Evolutionary conservation across 257 asterid species (phyloP).

Genomic region (Solanum okadae): DNA sequence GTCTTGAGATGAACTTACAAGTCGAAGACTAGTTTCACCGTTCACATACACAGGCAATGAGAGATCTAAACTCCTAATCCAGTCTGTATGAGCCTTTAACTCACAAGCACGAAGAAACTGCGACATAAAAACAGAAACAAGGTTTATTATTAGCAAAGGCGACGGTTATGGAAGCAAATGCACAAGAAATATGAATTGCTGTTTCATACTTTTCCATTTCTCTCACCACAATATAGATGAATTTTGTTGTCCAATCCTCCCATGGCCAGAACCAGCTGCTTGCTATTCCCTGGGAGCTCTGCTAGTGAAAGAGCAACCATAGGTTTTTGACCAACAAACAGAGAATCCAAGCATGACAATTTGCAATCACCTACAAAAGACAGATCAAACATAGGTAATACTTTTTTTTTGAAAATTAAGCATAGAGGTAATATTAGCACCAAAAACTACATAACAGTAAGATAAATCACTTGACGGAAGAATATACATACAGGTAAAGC

Average conservation of each 20-base stretch:
- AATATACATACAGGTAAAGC: background rate
- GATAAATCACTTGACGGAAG: background rate
- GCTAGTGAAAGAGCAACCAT: slow-evolving; percentile 87
- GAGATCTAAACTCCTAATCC: slow-evolving; percentile 95
- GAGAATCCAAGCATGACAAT: slow-evolving; percentile 57
- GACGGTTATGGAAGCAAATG: background rate
- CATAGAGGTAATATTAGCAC: background rate
- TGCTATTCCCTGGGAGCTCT: slow-evolving; percentile 58
- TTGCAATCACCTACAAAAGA: slow-evolving; percentile 58
- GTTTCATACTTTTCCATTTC: slow-evolving; percentile 69
- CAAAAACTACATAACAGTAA: background rate
- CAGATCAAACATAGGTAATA: background rate
- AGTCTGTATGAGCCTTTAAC: slow-evolving; percentile 86
- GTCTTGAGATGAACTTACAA: slow-evolving; percentile 96
- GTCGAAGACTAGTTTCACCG: slow-evolving; percentile 49
- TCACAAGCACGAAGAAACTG: slow-evolving; percentile 85
- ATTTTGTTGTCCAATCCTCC: slow-evolving; percentile 95
- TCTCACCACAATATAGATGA: slow-evolving; percentile 71
- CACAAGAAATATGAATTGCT: slow-evolving; percentile 3
- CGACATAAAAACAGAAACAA: slow-evolving; percentile 6
- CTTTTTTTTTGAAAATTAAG: background rate
- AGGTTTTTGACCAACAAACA: slow-evolving; percentile 52
- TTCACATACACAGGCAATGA: slow-evolving; percentile 50
- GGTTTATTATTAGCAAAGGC: slow-evolving; percentile 6
- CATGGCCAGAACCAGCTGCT: slow-evolving; percentile 59